Evolutionary conservation across 2,329 filamentous ascomycete genomes (phyloP).

Genomic region (Pseudogymnoascus sp.): DNA sequence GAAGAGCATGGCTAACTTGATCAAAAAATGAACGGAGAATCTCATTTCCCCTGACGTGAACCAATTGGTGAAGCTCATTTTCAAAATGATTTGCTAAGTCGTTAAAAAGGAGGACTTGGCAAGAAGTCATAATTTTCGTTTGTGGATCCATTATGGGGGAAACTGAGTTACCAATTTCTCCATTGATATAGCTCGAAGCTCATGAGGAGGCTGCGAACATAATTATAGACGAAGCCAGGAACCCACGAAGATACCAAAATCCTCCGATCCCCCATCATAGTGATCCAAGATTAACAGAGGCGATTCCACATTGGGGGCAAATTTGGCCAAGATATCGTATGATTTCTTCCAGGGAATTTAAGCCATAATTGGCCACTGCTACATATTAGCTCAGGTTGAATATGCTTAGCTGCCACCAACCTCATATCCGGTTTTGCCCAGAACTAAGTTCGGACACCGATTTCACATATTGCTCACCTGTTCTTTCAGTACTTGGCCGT

Average conservation of each 20-base stretch:
- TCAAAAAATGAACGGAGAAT: background rate
- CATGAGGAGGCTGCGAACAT: background rate
- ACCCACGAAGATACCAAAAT: background rate
- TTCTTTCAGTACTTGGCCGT: background rate
- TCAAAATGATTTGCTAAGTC: background rate
- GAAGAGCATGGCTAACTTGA: background rate
- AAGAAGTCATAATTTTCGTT: background rate
- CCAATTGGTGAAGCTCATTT: background rate
- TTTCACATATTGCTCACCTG: background rate
- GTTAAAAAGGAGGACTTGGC: background rate
- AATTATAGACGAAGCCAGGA: background rate
- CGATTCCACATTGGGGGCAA: background rate
- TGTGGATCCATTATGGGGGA: background rate
- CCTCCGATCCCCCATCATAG: background rate
- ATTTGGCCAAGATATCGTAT: background rate
- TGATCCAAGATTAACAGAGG: background rate
- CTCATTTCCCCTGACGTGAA: background rate
- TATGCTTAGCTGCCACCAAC: background rate
- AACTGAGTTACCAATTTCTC: background rate
- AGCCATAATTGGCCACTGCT: constrained; percentile 2
- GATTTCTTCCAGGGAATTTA: background rate
- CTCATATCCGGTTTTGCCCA: background rate
- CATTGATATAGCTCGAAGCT: no score
- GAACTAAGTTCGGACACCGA: constrained; percentile 2
- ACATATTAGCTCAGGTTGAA: constrained; percentile 1